Conservation (phyloP, 208 protist genomes). For the Leishmania amazonensis region DNA sequence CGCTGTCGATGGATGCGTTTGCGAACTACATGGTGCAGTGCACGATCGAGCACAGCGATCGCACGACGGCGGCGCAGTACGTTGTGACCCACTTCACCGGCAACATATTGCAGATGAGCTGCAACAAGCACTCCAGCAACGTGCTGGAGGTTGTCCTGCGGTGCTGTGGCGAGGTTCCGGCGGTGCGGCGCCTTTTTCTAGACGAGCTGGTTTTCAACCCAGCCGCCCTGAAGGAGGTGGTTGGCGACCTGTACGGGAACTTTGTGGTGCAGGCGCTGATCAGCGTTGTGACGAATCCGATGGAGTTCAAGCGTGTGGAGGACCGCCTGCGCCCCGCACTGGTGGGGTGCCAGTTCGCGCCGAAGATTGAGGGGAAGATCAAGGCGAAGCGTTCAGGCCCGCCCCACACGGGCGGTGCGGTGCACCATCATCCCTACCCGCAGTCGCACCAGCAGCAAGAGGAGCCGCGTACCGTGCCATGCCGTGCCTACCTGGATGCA, state of each 20-base stretch:
- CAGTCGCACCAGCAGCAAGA: constrained; percentile 7
- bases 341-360: constrained; percentile 53
- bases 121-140: constrained; percentile 71
- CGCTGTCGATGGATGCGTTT: constrained; percentile 78
- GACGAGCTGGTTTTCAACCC: constrained; percentile 88
- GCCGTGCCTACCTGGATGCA: background rate
- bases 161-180: constrained; percentile 59
- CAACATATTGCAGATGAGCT: constrained; percentile 75
- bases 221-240: constrained; percentile 70
- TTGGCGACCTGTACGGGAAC: constrained; percentile 84
- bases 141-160: constrained; percentile 84
- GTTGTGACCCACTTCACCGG: constrained; percentile 54
- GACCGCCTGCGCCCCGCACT: constrained; percentile 69
- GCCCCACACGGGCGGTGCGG: background rate
- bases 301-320: constrained; percentile 68
- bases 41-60: constrained; percentile 73
- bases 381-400: constrained; percentile 32
- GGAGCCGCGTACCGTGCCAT: background rate
- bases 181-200: constrained; percentile 64
- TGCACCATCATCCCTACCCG: background rate
- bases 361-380: constrained; percentile 71
- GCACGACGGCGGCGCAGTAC: constrained; percentile 63
- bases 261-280: constrained; percentile 87
- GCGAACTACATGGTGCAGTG: constrained; percentile 93
- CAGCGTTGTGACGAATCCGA: constrained; percentile 43